Evolutionary conservation across 2,329 filamentous ascomycete species (phyloP).

Genomic region (Lachnellula suecica): DNA sequence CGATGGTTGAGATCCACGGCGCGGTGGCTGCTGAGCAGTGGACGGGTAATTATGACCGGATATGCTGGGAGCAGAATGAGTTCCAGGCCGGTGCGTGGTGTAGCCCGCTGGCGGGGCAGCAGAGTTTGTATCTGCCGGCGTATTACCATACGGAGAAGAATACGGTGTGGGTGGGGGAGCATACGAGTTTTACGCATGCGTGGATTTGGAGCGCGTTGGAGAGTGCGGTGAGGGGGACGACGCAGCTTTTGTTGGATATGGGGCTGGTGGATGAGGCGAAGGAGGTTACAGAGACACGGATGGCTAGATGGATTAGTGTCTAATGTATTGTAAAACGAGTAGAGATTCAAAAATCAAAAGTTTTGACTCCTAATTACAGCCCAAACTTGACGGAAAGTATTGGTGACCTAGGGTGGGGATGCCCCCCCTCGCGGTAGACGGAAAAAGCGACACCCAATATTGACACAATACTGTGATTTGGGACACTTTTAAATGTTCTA

Average conservation of each 20-base stretch:
- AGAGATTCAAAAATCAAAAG: neutral
- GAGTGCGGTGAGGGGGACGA: constrained; percentile 62
- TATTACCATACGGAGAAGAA: constrained; percentile 65
- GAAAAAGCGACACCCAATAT: too few relatives aligned
- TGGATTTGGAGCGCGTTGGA: constrained; percentile 70
- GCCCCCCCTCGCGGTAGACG: too few relatives aligned
- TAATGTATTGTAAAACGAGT: neutral
- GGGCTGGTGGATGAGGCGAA: constrained; percentile 72
- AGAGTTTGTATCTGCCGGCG: constrained; percentile 69
- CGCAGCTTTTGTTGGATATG: constrained; percentile 62
- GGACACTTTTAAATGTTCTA: too few relatives aligned
- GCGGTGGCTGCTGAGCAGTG: constrained; percentile 57
- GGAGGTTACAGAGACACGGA: constrained; percentile 61
- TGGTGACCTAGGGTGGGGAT: too few relatives aligned
- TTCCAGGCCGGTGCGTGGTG: constrained; percentile 64
- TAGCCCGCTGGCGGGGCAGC: constrained; percentile 59
- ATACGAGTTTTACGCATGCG: constrained; percentile 70
- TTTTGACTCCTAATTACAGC: too few relatives aligned
- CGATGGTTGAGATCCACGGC: constrained; percentile 69
- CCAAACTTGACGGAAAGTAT: too few relatives aligned
- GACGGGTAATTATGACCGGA: constrained; percentile 63
- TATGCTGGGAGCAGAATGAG: constrained; percentile 65
- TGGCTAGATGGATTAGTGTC: constrained; percentile 57
- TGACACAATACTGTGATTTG: too few relatives aligned
- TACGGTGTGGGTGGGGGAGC: constrained; percentile 69